A percentile compares a stretch with the other conserved stretches of the same genome.
These are phyloP conservation scores for Haplosporangium sp. DNA, from an alignment of 371 early-diverging fungal species.

Conservation along the genomic window DNA sequence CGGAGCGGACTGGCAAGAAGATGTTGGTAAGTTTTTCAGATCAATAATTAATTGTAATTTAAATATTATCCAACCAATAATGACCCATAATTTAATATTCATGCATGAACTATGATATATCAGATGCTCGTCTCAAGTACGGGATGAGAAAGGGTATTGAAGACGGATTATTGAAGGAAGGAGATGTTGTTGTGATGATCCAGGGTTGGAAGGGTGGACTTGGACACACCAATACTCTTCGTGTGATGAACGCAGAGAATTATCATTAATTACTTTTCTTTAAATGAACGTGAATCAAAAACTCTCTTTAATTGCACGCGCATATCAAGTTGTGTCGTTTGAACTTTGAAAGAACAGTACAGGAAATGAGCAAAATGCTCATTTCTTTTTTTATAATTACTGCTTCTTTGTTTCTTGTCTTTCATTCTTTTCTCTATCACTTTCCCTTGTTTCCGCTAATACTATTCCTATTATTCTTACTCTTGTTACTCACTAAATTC, in stretches of 20 bases:
- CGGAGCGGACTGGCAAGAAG: conserved; percentile 60
- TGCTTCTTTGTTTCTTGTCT: not conserved
- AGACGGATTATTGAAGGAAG: conserved; percentile 66
- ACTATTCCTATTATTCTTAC: not conserved
- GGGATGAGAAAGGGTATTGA: conserved; percentile 70
- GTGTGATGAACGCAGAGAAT: conserved; percentile 64
- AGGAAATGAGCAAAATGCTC: not conserved
- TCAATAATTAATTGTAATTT: too few relatives aligned
- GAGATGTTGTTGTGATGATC: conserved; percentile 74
- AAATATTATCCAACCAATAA: too few relatives aligned
- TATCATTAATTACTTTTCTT: not conserved
- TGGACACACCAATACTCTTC: conserved; percentile 81
- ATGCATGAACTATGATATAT: too few relatives aligned
- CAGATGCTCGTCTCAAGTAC: conserved; percentile 71
- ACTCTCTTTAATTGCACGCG: conserved; percentile 14
- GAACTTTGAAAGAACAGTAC: too few relatives aligned
- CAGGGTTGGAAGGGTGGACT: conserved; percentile 83
- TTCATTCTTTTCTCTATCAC: not conserved
- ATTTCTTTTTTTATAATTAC: not conserved
- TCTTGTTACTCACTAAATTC: not conserved
- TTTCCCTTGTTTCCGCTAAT: not conserved
- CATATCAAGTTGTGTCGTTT: not conserved
- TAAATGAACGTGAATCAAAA: conserved; percentile 11
- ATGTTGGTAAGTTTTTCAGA: conserved; percentile 35
- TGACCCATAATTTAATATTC: too few relatives aligned